Base-by-base conservation (phyloP, 2,329 filamentous ascomycete species). In the Claviceps monticola region DNA sequence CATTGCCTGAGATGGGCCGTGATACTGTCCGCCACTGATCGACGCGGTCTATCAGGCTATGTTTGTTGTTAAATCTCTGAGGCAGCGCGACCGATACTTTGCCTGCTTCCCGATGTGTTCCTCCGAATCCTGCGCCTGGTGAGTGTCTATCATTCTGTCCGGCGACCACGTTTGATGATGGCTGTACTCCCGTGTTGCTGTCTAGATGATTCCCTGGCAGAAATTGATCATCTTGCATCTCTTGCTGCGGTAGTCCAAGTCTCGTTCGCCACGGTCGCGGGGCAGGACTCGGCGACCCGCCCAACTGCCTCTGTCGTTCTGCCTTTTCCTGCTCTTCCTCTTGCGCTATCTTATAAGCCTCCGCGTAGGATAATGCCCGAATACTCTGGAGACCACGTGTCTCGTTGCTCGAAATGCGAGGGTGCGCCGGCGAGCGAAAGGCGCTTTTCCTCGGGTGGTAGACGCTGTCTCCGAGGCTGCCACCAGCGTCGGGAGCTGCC, bases 271-370 rank as follows among this genome's bases (percentile, higher is more conserved):
- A 72, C 7, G 65, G 59, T 36, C 74, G 65, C 1, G 74, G 74
- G 1, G 74, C 74, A 0, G 74, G 74, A 51, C 74, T 78, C 1
- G 74, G 74, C 2, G 74, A 76, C 17, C 68, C 74, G 54, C 71
- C 69, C n/a, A 60, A 58, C 54, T 29, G 62, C 56, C 53, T 51
- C n/a, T 55, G 56, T n/a, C 54, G 51, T 16, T 60, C 56, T 29
- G 57, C 61, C n/a, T 59, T 55, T 41, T 60, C 60, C 38, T 58
- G 61, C 49, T 67, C 66, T 37, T 58, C 66, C 37, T 58, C 58
- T 38, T 59, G 62, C 4, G 65, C 68, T 42, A 63, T 53, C 45
- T 51, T 59, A 57, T 68, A 73, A 6, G 73, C 72, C 44, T 76
- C 72, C 16, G 63, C 56, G 17, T 76, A 57, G 3, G 67, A 68